These are phyloP conservation scores for Stagonosporopsis vannaccii DNA, from an alignment of 2,329 filamentous ascomycete species.

Conservation along the genomic window DNA sequence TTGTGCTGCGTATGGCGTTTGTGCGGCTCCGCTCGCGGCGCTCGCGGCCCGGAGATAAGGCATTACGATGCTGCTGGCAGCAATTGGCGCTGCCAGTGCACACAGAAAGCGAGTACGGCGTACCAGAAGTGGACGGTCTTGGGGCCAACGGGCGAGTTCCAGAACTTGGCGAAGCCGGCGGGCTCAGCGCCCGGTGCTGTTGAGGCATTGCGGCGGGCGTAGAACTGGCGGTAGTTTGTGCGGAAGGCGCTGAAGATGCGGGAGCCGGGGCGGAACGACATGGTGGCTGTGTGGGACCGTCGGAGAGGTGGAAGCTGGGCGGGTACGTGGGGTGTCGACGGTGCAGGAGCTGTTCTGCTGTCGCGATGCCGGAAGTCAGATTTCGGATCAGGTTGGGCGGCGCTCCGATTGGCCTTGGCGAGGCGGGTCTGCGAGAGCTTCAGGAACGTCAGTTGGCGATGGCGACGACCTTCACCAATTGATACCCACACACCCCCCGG, in stretches of 20 bases:
- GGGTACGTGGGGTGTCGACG: slow-evolving; percentile 5
- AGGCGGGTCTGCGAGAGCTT: slow-evolving; percentile 25
- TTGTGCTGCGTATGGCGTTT: not conserved
- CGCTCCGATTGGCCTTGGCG: slow-evolving; percentile 31
- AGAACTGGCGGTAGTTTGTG: slow-evolving; percentile 59
- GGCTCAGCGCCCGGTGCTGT: slow-evolving; percentile 64
- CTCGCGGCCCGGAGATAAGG: not conserved
- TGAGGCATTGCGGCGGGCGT: slow-evolving; percentile 71
- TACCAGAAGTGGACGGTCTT: slow-evolving; percentile 98
- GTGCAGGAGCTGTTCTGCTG: not conserved
- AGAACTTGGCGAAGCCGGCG: slow-evolving; percentile 73
- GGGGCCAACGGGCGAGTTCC: slow-evolving; percentile 58
- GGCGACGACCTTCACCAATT: slow-evolving; percentile 24
- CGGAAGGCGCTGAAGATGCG: slow-evolving; percentile 64
- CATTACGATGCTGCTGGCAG: not conserved
- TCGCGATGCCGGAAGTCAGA: slow-evolving; percentile 24
- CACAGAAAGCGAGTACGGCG: slow-evolving; percentile 28
- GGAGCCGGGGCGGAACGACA: slow-evolving; percentile 65
- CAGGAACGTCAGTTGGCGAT: slow-evolving; percentile 20
- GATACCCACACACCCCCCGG: slow-evolving; percentile 5
- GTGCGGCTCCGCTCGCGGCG: not conserved
- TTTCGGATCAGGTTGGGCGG: slow-evolving; percentile 35
- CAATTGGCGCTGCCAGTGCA: not conserved
- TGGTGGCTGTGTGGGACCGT: slow-evolving; percentile 42
- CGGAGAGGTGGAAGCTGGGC: slow-evolving; percentile 18